Evolutionary conservation across 1,139 yeast species (phyloP), one percentile per base, ranked within the genome.

Genomic region (Debaryomyces nepalensis): DNA sequence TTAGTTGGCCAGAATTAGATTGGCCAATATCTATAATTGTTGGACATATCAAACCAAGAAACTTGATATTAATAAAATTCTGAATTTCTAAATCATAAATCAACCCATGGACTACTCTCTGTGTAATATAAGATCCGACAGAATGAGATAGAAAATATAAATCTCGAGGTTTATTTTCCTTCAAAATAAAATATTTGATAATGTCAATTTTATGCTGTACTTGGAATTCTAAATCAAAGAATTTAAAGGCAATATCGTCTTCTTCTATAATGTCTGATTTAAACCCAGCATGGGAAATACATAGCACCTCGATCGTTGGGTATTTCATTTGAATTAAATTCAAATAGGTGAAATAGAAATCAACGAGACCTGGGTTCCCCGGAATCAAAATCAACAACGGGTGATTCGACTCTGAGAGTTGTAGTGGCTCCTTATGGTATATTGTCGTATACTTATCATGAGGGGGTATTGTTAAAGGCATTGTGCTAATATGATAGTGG

Each of bases 341-440:
- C 27, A 82, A 61, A 52, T 78, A 82, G 1, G 74, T 70, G 8
- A 66, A 65, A 55, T 83, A 83, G 56, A 72, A 82, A 47, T 80
- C 82, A 22, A 79, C 73, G 18, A 83, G 58, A 0, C 88, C 89
- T 0, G 89, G 89, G 49, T 83, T 83, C 0, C 89, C 89, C 0
- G 89, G 88, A 8, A 83, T 70, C 46, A 82, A 67, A n/a, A 79
- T 64, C 24, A 82, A 51, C 29, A 78, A 47, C n/a, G 33, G 33
- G 8, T 18, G 55, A 8, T 45, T 39, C n/a, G 38, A 11, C 5
- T 18, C 12, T 4, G 46, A 7, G 7, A 22, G 27, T 16, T 24
- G 34, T 10, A 53, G 24, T 5, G 62, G 52, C 4, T 46, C 47
- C 31, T 52, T 54, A 26, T 59, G 66, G 42, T 61, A 67, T 12